Percentiles rank a stretch among this genome's conserved stretches.
These are phyloP conservation scores for Paxillus ammoniavirescens DNA, from an alignment of 768 basidiomycete genomes.

Conservation along the genomic window DNA sequence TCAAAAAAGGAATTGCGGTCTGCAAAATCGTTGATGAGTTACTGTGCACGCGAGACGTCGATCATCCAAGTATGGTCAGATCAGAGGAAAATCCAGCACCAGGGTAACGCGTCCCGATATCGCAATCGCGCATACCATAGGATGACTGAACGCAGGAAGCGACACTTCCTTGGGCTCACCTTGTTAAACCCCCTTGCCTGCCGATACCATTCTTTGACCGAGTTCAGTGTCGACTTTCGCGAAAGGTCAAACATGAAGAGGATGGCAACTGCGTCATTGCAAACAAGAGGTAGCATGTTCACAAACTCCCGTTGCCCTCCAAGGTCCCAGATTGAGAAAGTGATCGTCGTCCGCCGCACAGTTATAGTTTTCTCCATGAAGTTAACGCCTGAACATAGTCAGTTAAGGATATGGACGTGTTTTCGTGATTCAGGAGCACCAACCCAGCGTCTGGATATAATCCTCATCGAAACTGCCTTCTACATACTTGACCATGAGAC, in stretches of 20 bases:
- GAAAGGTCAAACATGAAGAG: constrained; percentile 99
- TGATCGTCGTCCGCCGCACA: constrained; percentile 97
- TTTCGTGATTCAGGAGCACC: constrained; percentile 22
- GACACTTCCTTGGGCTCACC: constrained; percentile 43
- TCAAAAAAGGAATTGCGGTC: constrained; percentile 98
- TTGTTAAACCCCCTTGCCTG: constrained; percentile 99
- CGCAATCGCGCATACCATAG: neutral
- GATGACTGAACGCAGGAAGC: neutral
- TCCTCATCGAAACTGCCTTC: constrained; percentile 99
- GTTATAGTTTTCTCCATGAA: constrained; percentile 99
- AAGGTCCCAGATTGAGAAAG: constrained; percentile 99
- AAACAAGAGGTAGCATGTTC: constrained; percentile 97
- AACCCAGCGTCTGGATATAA: constrained; percentile 98
- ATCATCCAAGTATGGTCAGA: neutral
- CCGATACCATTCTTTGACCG: constrained; percentile 99
- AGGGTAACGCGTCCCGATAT: neutral
- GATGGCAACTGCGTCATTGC: constrained; percentile 99
- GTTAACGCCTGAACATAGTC: constrained; percentile 69
- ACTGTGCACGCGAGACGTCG: constrained; percentile 4
- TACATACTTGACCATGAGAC: constrained; percentile 99
- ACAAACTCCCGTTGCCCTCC: constrained; percentile 98
- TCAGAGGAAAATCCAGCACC: constrained; percentile 2
- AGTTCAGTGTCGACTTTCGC: constrained; percentile 95
- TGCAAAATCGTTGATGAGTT: constrained; percentile 33
- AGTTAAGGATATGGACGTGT: constrained; percentile 8